Evolutionary conservation across 805 yeast species (phyloP).

Genomic region (Grigorovia yakushimaensis): DNA sequence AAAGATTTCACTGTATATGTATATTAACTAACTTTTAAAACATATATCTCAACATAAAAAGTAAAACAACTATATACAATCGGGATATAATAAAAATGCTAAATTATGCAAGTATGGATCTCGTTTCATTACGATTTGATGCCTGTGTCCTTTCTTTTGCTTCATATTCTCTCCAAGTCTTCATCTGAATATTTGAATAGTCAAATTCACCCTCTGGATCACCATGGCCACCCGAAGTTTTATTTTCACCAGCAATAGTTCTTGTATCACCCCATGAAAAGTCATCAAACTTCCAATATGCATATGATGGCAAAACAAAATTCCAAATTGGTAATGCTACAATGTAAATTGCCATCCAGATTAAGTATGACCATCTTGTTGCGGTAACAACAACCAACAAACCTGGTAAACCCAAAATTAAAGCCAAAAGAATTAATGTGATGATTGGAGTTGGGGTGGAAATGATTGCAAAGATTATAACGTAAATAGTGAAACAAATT

Average conservation of each 20-base stretch:
- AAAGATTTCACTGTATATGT: constrained; percentile 15
- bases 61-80: not conserved
- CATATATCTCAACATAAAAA: not conserved
- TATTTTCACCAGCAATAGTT: constrained; percentile 62
- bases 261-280: constrained; percentile 96
- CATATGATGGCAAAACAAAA: constrained; percentile 73
- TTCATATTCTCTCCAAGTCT: constrained; percentile 91
- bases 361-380: constrained; percentile 56
- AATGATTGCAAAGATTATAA: constrained; percentile 59
- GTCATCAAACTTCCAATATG: constrained; percentile 93
- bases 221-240: constrained; percentile 36
- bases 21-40: constrained; percentile 25
- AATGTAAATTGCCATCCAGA: constrained; percentile 74
- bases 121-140: not conserved
- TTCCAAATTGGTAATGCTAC: constrained; percentile 90
- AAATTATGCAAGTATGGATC: not conserved
- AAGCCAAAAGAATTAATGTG: constrained; percentile 64
- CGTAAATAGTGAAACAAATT: constrained; percentile 71
- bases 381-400: constrained; percentile 71
- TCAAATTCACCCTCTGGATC: constrained; percentile 82
- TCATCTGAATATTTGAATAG: constrained; percentile 79
- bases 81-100: not conserved
- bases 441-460: constrained; percentile 67
- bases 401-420: constrained; percentile 83
- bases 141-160: constrained; percentile 33